A percentile compares a stretch with the other conserved stretches of the same genome.
These are phyloP conservation scores for Trichoderma afroharzianum DNA, from an alignment of 2,329 filamentous ascomycete species.

Conservation along the genomic window DNA sequence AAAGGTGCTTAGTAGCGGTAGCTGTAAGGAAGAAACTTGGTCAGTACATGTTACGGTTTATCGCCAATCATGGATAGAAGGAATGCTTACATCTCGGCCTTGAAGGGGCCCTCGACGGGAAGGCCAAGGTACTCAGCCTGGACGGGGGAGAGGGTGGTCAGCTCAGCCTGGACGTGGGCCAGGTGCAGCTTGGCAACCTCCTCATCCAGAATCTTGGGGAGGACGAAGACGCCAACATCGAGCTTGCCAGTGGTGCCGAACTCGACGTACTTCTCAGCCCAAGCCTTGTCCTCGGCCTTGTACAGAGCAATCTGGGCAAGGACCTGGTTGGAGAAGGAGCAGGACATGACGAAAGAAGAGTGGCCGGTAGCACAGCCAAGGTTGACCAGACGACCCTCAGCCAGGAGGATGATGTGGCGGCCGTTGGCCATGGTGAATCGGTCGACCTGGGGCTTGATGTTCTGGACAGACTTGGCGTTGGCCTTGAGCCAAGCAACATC, in stretches of 20 bases:
- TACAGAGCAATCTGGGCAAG: slow-evolving; percentile 97
- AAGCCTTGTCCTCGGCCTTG: slow-evolving; percentile 86
- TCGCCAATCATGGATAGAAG: neutral
- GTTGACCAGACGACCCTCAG: slow-evolving; percentile 98
- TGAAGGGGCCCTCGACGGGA: slow-evolving; percentile 84
- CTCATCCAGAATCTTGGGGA: slow-evolving; percentile 97
- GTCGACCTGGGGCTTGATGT: slow-evolving; percentile 99
- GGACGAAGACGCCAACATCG: slow-evolving; percentile 87
- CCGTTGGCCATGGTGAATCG: slow-evolving; percentile 92
- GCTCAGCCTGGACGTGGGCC: slow-evolving; percentile 88
- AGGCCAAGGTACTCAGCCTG: slow-evolving; percentile 96
- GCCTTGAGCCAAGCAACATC: slow-evolving; percentile 99
- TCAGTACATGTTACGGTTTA: slow-evolving; percentile 17
- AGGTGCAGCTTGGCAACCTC: slow-evolving; percentile 95
- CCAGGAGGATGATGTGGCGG: slow-evolving; percentile 96
- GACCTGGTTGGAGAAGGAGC: slow-evolving; percentile 99
- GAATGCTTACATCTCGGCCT: slow-evolving; percentile 76
- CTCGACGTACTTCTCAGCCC: slow-evolving; percentile 91
- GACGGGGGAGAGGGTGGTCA: slow-evolving; percentile 76
- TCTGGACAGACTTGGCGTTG: slow-evolving; percentile 88
- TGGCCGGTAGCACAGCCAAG: slow-evolving; percentile 97
- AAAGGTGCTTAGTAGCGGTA: slow-evolving; percentile 44
- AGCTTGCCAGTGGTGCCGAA: slow-evolving; percentile 92
- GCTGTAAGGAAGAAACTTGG: slow-evolving; percentile 21
- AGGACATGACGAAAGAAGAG: slow-evolving; percentile 99